These are phyloP conservation scores for Hyaloscypha bicolor DNA, from an alignment of 495 filamentous ascomycete genomes.

Conservation along the genomic window DNA sequence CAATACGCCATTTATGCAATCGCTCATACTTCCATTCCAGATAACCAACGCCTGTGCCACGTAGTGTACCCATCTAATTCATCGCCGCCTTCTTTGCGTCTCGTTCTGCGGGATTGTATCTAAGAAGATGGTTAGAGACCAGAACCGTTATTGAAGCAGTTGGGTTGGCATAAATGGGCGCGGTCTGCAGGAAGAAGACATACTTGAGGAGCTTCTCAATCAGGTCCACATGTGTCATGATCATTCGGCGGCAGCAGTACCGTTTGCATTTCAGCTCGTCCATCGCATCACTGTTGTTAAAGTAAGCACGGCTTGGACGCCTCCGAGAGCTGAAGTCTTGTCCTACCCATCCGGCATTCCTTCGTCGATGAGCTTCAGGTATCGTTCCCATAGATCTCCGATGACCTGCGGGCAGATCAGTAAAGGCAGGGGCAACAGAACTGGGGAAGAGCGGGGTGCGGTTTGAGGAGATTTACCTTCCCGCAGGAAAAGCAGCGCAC, in stretches of 20 bases:
- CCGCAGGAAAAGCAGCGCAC: constrained; percentile 98
- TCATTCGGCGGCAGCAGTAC: constrained; percentile 97
- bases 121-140: constrained; percentile 18
- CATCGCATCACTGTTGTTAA: constrained; percentile 77
- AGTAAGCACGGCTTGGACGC: constrained; percentile 2
- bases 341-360: constrained; percentile 75
- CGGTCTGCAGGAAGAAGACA: constrained; percentile 5
- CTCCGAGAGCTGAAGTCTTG: constrained; percentile 20
- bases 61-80: constrained; percentile 10
- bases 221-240: constrained; percentile 99
- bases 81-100: constrained; percentile 33
- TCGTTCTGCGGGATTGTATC: constrained; percentile 38
- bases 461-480: constrained; percentile 63
- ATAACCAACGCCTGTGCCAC: constrained; percentile 20
- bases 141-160: not conserved
- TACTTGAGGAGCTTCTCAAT: constrained; percentile 98
- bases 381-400: constrained; percentile 95
- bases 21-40: constrained; percentile 9
- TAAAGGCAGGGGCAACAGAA: constrained; percentile 9
- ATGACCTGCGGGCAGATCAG: constrained; percentile 66
- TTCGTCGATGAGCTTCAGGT: constrained; percentile 80
- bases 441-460: not conserved
- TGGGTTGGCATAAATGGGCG: not conserved
- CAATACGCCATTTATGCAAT: constrained; percentile 28
- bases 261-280: constrained; percentile 89